Percentiles rank a stretch among this genome's conserved stretches.
Evolutionary conservation across 768 basidiomycete species (phyloP).

Genomic region (Auriscalpium orientale): DNA sequence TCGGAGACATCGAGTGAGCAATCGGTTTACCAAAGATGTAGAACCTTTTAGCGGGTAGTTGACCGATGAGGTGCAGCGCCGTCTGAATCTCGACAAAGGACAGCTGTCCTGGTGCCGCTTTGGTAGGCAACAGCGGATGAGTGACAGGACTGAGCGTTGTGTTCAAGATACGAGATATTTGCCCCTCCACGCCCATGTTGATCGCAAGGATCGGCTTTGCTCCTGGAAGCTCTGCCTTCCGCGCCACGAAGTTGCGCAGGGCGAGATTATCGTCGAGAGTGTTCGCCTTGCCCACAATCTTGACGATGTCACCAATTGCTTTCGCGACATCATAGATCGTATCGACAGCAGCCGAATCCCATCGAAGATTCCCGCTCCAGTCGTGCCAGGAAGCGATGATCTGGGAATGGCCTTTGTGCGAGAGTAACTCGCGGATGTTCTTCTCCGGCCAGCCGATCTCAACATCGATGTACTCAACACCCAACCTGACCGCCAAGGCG

Average conservation of each 20-base stretch:
- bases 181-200: slow-evolving; percentile 87
- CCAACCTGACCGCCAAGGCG: slow-evolving; percentile 69
- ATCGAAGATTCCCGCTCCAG: slow-evolving; percentile 78
- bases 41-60: slow-evolving; percentile 66
- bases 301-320: slow-evolving; percentile 79
- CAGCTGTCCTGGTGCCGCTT: slow-evolving; percentile 91
- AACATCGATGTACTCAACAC: slow-evolving; percentile 89
- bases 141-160: slow-evolving; percentile 83
- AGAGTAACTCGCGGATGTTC: slow-evolving; percentile 48
- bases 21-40: slow-evolving; percentile 91
- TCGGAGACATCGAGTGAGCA: slow-evolving; percentile 83
- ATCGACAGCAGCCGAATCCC: slow-evolving; percentile 61
- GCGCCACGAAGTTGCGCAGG: slow-evolving; percentile 63
- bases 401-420: slow-evolving; percentile 62
- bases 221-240: slow-evolving; percentile 31
- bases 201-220: slow-evolving; percentile 87
- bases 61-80: slow-evolving; percentile 74
- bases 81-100: slow-evolving; percentile 81
- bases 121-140: slow-evolving; percentile 76
- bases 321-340: slow-evolving; percentile 63
- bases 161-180: slow-evolving; percentile 86
- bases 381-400: slow-evolving; percentile 96
- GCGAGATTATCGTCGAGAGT: slow-evolving; percentile 70
- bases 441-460: slow-evolving; percentile 72
- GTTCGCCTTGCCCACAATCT: slow-evolving; percentile 84